Conservation (phyloP, 345 rosid genomes). For the Arabis hirsuta region DNA sequence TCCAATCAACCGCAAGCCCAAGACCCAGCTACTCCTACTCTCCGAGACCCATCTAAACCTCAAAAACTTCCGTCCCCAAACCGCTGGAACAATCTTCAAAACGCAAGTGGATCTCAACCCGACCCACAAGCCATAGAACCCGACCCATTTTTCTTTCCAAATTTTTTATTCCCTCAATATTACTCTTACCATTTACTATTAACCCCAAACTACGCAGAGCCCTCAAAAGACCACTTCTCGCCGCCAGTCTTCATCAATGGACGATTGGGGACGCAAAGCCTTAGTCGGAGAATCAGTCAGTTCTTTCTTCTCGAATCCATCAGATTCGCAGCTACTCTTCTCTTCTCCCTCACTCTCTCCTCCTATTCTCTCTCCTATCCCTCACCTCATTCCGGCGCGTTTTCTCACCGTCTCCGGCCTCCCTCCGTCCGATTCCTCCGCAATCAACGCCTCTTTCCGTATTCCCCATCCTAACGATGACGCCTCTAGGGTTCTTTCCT, state of each 20-base stretch:
- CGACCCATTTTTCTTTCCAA: no score
- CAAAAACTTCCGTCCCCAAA: no score
- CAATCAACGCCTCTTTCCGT: conserved; percentile 29
- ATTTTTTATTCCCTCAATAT: no score
- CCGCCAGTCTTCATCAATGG: conserved; percentile 16
- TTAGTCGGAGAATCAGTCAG: conserved; percentile 12
- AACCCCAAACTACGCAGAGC: no score
- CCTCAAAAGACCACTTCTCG: background rate
- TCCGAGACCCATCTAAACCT: no score
- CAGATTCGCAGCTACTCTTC: conserved; percentile 44
- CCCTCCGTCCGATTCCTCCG: conserved; percentile 37
- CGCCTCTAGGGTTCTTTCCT: conserved; percentile 36
- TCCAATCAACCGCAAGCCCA: no score
- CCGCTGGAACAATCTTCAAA: no score
- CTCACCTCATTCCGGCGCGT: conserved; percentile 53
- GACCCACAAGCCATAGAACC: no score
- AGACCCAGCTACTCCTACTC: no score
- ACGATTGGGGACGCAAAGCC: conserved; percentile 41
- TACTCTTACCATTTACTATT: no score
- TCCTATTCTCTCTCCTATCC: conserved; percentile 48
- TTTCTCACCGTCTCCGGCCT: conserved; percentile 57
- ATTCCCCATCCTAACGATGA: conserved; percentile 29
- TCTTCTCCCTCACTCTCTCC: conserved; percentile 58
- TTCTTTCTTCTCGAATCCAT: conserved; percentile 47
- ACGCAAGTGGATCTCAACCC: no score